These are phyloP conservation scores for Colletotrichum limetticola DNA, from an alignment of 2,329 filamentous ascomycete genomes.

Conservation along the genomic window DNA sequence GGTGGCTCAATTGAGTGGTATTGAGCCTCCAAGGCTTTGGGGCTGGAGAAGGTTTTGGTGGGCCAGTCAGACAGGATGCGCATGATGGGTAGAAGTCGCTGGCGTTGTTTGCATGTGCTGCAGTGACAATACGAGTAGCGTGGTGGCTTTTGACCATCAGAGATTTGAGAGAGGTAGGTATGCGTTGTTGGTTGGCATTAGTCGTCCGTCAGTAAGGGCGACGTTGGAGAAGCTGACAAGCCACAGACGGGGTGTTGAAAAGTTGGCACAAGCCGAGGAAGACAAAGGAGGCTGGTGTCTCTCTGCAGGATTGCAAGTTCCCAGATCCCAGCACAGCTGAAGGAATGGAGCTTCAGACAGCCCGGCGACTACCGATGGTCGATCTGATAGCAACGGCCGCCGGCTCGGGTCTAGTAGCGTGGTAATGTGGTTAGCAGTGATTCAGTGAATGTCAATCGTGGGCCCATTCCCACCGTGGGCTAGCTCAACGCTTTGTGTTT, in stretches of 20 bases:
- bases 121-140: neutral
- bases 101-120: neutral
- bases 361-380: neutral
- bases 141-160: neutral
- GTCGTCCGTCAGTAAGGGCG: neutral
- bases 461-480: neutral
- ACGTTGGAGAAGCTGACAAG: neutral
- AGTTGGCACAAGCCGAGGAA: neutral
- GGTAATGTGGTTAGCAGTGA: neutral
- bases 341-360: neutral
- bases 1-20: neutral
- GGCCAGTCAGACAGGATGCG: neutral
- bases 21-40: neutral
- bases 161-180: neutral
- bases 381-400: constrained; percentile 2
- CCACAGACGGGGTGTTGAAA: neutral
- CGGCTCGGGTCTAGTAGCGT: neutral
- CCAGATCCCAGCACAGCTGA: neutral
- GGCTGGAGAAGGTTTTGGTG: neutral
- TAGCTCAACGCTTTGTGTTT: neutral
- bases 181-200: neutral
- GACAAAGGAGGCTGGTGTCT: neutral
- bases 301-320: too few relatives aligned
- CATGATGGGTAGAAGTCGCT: neutral
- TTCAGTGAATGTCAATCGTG: neutral